Conservation (phyloP, 768 basidiomycete genomes). For the Rhizopogon vinicolor region DNA sequence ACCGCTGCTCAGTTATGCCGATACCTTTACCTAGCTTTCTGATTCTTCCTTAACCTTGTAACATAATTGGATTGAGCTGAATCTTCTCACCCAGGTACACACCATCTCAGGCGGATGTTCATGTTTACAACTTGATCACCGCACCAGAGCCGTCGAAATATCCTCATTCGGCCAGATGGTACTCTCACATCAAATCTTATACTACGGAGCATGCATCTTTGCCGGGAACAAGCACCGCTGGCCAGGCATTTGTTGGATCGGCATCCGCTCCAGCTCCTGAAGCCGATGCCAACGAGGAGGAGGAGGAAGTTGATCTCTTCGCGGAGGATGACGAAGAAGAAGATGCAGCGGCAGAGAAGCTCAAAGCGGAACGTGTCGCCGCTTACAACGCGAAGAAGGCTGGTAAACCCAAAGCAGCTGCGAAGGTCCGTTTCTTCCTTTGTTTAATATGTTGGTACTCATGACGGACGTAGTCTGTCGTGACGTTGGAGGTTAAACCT, state of each 20-base stretch:
- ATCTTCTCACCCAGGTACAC: constrained; percentile 55
- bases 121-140: constrained; percentile 78
- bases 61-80: constrained; percentile 5
- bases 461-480: constrained; percentile 68
- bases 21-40: constrained; percentile 72
- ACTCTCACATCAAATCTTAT: constrained; percentile 90
- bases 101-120: constrained; percentile 92
- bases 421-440: constrained; percentile 57
- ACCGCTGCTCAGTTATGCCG: constrained; percentile 77
- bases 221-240: constrained; percentile 81
- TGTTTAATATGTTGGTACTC: not conserved
- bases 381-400: constrained; percentile 95
- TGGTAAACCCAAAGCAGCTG: constrained; percentile 77
- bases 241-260: constrained; percentile 63
- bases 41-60: constrained; percentile 32
- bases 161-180: constrained; percentile 87
- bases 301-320: constrained; percentile 81
- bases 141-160: constrained; percentile 58
- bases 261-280: constrained; percentile 41
- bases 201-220: constrained; percentile 71
- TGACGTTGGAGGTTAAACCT: constrained; percentile 97
- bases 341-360: constrained; percentile 77
- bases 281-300: constrained; percentile 32
- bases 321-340: constrained; percentile 69
- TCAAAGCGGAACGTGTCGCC: constrained; percentile 92